Base-by-base conservation (phyloP, 192 early-diverging fungal genomes). In the Coemansia sp. region DNA sequence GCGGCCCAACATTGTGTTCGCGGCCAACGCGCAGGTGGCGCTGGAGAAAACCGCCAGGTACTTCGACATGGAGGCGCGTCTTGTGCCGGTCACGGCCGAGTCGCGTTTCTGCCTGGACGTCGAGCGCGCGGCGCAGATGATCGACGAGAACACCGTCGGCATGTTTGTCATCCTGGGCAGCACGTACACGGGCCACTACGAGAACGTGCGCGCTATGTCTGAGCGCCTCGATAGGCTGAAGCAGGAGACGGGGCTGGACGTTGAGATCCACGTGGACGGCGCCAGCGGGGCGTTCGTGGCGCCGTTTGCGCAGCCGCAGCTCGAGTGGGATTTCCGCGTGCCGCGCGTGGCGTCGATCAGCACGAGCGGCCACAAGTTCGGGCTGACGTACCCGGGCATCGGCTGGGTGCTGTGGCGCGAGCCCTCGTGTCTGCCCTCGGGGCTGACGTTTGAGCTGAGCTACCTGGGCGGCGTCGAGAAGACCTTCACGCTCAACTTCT, bases 61-160 rank as follows among this genome's bases (percentile, higher is more conserved):
- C 64, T 89, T 90, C 76, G 89, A 91, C 64, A 82, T 91, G 25
- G 89, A 89, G 64, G 69, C 82, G 37, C 87, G 87, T 6, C 53
- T 86, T 47, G 78, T 89, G 12, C 83, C 84, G 9, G 85, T 88
- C 55, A 78, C 70, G 9, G 74, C 62, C 13, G 67, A 72, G 30
- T 73, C 78, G 30, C 67, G 66, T 38, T 81, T 82, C 48, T 83
- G 70, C 59, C 75, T 92, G 56, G 81, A 81, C 42, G 65, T 85
- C 23, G 57, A 87, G 22, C 80, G 86, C 59, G 90, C 89, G 21
- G 63, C 84, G 6, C 78, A 85, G 15, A 71, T 85, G 52, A 70
- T 88, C 22, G 89, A 93, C 65, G 92, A 92, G 60, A 93, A 93
- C 70, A 93, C 92, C 9, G 89, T 93, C 39, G 92, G 91, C 57